phyloP scores from a whole-genome alignment of 169 alveolate species.

The Pseudocohnilembus persalinus region DNA sequence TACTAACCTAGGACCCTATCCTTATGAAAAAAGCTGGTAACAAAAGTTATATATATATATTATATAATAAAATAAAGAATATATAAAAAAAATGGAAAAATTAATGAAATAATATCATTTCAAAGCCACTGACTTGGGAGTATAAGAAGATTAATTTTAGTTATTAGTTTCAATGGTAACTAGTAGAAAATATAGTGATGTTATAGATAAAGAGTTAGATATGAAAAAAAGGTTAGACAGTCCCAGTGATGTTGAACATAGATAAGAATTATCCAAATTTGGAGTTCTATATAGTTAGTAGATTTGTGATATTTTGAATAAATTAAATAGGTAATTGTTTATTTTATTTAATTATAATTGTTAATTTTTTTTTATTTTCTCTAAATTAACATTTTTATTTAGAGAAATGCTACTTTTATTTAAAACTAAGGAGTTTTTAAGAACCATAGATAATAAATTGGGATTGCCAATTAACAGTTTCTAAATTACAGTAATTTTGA shows the following conservation, averaged over 20 bases:
- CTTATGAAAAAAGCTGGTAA: slow-evolving; percentile 38
- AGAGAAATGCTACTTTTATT: slow-evolving; percentile 53
- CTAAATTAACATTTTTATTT: slow-evolving; percentile 15
- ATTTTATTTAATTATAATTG: not conserved
- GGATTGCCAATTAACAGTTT: slow-evolving; percentile 63
- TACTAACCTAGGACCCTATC: slow-evolving; percentile 48
- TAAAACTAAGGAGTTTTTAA: slow-evolving; percentile 57
- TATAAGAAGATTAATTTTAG: slow-evolving; percentile 43
- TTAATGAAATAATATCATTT: too few species aligned
- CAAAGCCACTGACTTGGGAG: slow-evolving; percentile 59
- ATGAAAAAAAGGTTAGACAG: slow-evolving; percentile 50
- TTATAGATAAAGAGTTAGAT: slow-evolving; percentile 44
- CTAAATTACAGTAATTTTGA: slow-evolving; percentile 38
- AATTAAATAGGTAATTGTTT: slow-evolving; percentile 7
- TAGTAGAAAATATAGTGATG: slow-evolving; percentile 57
- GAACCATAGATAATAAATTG: slow-evolving; percentile 55
- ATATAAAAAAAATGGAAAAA: too few species aligned
- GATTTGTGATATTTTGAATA: slow-evolving; percentile 33
- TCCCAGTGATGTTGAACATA: slow-evolving; percentile 40
- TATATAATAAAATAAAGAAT: too few species aligned
- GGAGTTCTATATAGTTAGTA: slow-evolving; percentile 58
- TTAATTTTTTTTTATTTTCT: not conserved
- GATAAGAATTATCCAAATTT: slow-evolving; percentile 45
- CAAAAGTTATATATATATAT: too few species aligned
- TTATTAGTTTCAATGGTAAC: slow-evolving; percentile 67